Base-by-base conservation (phyloP, 192 early-diverging fungal species). In the Coemansia sp. region DNA sequence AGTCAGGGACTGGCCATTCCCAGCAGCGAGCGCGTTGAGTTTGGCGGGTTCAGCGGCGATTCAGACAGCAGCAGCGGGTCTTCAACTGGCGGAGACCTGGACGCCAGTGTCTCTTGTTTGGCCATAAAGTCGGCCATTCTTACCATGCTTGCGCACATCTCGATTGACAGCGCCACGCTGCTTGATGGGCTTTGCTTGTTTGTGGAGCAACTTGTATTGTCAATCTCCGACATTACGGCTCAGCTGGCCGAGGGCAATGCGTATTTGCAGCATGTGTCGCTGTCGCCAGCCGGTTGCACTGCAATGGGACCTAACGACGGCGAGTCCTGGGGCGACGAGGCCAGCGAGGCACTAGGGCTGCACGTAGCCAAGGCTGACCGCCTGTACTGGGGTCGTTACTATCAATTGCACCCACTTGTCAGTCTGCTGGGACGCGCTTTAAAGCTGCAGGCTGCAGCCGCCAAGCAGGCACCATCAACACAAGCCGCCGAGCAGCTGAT, bases 381-480 rank as follows among this genome's bases (percentile, higher is more conserved):
- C 17, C 37, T 76, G 40, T 68, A 60, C 45, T 76, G 72, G 72
- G 72, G 72, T 17, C 31, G 47, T 8, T 76, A 61, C 39, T 42
- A 76, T 33, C 72, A 76, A 45, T 36, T 64, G 2, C 32, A 50
- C 19, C 60, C 72, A 11, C 33, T 76, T 15, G 65, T 68, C 27
- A 48, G 61, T n/a, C 57, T 76, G 2, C 49, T 76, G 11, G 72
- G 72, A 5, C 61, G 72, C 8, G 51, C 52, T 25, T 18, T 75
- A n/a, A 35, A 46, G 49, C 56, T 76, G 5, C 26, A 58, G 25
- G 61, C 72, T 1, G 17, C 42, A 6, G 13, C 50, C 9, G 60
- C 57, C 13, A 29, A 40, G 17, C 61, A 61, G 9, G 50, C 43
- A 8, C 26, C 70, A 6, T 45, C 42, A 0, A 3, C 5, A 5